Evolutionary conservation across 352 stramenopile species (phyloP), one percentile per base, ranked within the genome.

Genomic region (Phytophthora pinifolia): DNA sequence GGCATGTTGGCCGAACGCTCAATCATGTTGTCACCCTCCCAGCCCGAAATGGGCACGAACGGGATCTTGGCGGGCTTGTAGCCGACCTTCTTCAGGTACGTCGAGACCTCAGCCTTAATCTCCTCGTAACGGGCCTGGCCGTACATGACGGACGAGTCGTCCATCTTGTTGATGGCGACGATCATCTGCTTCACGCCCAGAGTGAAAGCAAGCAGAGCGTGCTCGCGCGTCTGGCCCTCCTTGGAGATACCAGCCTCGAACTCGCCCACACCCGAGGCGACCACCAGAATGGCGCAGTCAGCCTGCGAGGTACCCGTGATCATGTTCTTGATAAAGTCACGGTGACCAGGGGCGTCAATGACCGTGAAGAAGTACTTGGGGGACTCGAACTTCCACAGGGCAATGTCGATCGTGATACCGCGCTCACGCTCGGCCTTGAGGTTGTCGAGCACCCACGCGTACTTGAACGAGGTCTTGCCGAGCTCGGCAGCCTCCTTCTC

Each of bases 311-410:
- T 98, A 45, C 97, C 97, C 33, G 96, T 99, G 70, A 99, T 99
- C 97, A 99, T 99, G 79, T 99, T 99, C 92, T 99, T 99, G 76
- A 99, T 99, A 77, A 98, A 99, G 73, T 99, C 96, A 72, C 93
- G 84, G 80, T 99, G 96, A 30, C 96, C 97, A 35, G 97, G 97
- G 37, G 94, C 88, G 86, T 99, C 97, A 74, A 99, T 98, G 50
- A 99, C 85, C 46, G 96, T 99, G 74, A 98, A 99, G 74, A 94
- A 76, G 83, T 93, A 98, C 67, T 98, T 98, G 43, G 86, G 68
- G 18, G 96, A 97, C 79, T 98, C 88, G 77, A 99, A 99, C 74
- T 99, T 99, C 86, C 90, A 98, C 59, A 98, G 67, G 29, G 96
- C 83, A 75, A 98, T 97, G 69, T 99, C 94, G 74, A 99, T 99